Evolutionary conservation across 352 stramenopile species (phyloP).

Genomic region (Pythium aquatile): DNA sequence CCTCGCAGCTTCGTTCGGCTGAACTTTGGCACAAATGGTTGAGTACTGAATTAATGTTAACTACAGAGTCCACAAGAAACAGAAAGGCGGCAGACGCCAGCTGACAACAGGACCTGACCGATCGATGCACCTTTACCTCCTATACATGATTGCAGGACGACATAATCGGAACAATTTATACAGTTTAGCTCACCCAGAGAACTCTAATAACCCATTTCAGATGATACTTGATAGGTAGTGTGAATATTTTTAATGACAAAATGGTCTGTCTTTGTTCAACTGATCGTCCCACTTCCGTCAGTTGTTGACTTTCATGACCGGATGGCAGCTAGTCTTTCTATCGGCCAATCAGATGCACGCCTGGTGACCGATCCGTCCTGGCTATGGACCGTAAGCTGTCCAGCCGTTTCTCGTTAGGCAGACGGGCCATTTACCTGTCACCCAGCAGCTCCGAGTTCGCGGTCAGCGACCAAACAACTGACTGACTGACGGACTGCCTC

Average conservation of each 20-base stretch:
- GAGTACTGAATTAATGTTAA: not conserved
- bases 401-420: not conserved
- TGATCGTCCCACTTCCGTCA: slow-evolving; percentile 20
- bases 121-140: too few species aligned
- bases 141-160: too few species aligned
- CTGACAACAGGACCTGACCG: not conserved
- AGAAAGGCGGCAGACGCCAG: not conserved
- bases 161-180: too few species aligned
- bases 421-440: not conserved
- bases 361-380: not conserved
- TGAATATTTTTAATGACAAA: too few species aligned
- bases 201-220: too few species aligned
- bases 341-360: not conserved
- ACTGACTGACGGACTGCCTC: not conserved
- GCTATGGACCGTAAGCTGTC: not conserved
- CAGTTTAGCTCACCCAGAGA: too few species aligned
- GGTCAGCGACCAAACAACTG: slow-evolving; percentile 7
- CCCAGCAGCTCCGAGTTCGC: not conserved
- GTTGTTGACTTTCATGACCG: not conserved
- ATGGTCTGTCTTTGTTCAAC: not conserved
- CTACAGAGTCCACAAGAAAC: not conserved
- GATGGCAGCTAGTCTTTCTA: not conserved
- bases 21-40: not conserved
- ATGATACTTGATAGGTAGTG: too few species aligned
- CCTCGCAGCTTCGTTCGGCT: slow-evolving; percentile 3